A percentile compares a stretch with the other conserved stretches of the same genome.
phyloP scores from a whole-genome alignment of 108 stramenopile species.

The Discostella pseudostelligera region DNA sequence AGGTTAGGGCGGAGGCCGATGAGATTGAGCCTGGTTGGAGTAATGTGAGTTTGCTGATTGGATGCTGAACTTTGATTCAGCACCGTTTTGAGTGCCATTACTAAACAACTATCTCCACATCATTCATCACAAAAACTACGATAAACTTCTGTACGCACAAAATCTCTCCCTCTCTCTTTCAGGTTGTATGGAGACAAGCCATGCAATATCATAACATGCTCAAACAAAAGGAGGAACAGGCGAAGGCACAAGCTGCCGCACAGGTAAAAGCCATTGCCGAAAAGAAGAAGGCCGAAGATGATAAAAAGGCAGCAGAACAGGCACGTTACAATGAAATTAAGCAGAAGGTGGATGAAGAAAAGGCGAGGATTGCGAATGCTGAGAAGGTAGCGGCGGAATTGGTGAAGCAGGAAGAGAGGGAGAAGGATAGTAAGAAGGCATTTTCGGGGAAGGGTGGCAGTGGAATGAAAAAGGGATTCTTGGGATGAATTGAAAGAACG shows the following conservation, averaged over 20 bases:
- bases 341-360: slow-evolving; percentile 37
- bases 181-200: slow-evolving; percentile 91
- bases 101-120: background rate
- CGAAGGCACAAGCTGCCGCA: slow-evolving; percentile 52
- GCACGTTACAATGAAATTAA: slow-evolving; percentile 46
- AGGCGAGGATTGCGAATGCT: slow-evolving; percentile 53
- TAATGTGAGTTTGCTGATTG: slow-evolving; percentile 49
- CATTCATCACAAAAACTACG: background rate
- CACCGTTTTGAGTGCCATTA: background rate
- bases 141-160: too few relatives aligned
- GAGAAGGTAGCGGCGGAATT: slow-evolving; percentile 59
- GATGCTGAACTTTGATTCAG: background rate
- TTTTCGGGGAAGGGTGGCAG: slow-evolving; percentile 46
- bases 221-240: slow-evolving; percentile 80
- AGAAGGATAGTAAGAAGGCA: slow-evolving; percentile 71
- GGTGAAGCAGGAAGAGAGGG: slow-evolving; percentile 72
- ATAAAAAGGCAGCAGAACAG: slow-evolving; percentile 42
- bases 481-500: slow-evolving; percentile 31
- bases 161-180: background rate
- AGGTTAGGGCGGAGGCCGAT: slow-evolving; percentile 89
- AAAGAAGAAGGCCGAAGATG: slow-evolving; percentile 35
- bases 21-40: slow-evolving; percentile 90
- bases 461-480: slow-evolving; percentile 79
- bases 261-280: slow-evolving; percentile 56
- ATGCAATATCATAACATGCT: slow-evolving; percentile 92